Evolutionary conservation across 352 stramenopile species (phyloP).

Genomic region (Pythium volutum): DNA sequence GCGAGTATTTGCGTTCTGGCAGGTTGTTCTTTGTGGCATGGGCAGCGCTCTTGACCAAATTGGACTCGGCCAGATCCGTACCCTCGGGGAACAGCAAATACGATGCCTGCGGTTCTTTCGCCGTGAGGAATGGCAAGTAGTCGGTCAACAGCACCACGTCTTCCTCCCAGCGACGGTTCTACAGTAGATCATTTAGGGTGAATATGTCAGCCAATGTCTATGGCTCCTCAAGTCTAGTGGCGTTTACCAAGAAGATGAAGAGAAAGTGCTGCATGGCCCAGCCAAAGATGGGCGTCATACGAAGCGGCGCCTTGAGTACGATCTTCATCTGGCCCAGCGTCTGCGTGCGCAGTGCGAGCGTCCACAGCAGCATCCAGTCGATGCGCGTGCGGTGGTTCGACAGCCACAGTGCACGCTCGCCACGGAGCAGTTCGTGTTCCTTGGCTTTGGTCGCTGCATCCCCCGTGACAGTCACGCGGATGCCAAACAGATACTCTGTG

Average conservation of each 20-base stretch:
- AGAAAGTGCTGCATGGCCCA: conserved; percentile 87
- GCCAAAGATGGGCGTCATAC: conserved; percentile 70
- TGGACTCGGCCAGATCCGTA: conserved; percentile 66
- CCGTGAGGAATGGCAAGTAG: conserved; percentile 54
- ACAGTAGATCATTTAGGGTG: not conserved
- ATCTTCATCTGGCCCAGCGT: conserved; percentile 62
- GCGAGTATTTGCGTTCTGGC: conserved; percentile 46
- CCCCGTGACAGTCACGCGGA: conserved; percentile 57
- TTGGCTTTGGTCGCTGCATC: conserved; percentile 54
- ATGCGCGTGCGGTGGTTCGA: conserved; percentile 81
- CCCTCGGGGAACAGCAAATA: conserved; percentile 83
- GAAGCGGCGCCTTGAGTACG: conserved; percentile 73
- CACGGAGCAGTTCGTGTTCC: conserved; percentile 34
- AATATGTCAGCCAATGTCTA: not conserved
- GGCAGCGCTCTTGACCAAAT: conserved; percentile 54
- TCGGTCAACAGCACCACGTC: conserved; percentile 51
- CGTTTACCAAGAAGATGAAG: conserved; percentile 73
- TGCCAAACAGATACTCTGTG: conserved; percentile 58
- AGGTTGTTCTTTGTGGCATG: conserved; percentile 58
- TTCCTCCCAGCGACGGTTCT: conserved; percentile 63
- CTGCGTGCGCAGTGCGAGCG: conserved; percentile 48
- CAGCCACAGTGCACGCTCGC: conserved; percentile 69
- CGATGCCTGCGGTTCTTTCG: conserved; percentile 47
- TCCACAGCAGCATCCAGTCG: conserved; percentile 86
- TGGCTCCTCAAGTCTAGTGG: not conserved